Base-by-base conservation (phyloP, 169 alveolate species). In the Neospora caninum region DNA sequence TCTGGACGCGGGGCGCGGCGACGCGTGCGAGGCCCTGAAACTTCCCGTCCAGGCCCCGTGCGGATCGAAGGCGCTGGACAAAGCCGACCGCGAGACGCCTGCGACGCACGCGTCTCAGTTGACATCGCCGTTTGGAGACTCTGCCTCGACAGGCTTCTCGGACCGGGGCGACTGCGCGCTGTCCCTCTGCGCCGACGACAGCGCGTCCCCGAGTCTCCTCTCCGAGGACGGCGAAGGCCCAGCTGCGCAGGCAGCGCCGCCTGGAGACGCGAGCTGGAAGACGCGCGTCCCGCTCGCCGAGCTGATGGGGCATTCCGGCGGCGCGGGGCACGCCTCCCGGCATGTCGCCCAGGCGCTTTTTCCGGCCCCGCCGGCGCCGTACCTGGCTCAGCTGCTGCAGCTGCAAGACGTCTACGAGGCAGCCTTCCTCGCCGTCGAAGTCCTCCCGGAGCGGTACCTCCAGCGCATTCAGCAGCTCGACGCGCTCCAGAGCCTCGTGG, bases 391-490 rank as follows among this genome's bases (percentile, higher is more conserved):
- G 84, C 43, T 73, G 42, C 43, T 73, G 42, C 84, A 73, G 84
- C 84, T 73, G 39, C 45, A 16, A 10, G 84, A 73, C 42, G 84
- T 73, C 27, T 73, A 73, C 84, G 84, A 73, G 45, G 84, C 84
- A 27, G 84, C 84, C 43, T 31, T 73, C 49, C 84, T 73, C 25
- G 84, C 84, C 18, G 25, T 73, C 27, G 39, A n/a, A 13, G 84
- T 73, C 16, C 84, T 73, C 43, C 84, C 84, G 84, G 84, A 73
- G 43, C 84, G 84, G 27, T 73, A 73, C 43, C 13, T 73, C 0
- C 84, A 73, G 84, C 84, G 84, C n/a, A 73, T 73, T n/a, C 84
- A 73, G 31, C 84, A 73, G 84, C 84, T 73, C n/a, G 84, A 73
- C 43, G 84, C 84, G 84, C 84, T 73, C 16, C 49, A 73, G 42